phyloP scores from a whole-genome alignment of 2,329 filamentous ascomycete species.

The Botrytis medusae region DNA sequence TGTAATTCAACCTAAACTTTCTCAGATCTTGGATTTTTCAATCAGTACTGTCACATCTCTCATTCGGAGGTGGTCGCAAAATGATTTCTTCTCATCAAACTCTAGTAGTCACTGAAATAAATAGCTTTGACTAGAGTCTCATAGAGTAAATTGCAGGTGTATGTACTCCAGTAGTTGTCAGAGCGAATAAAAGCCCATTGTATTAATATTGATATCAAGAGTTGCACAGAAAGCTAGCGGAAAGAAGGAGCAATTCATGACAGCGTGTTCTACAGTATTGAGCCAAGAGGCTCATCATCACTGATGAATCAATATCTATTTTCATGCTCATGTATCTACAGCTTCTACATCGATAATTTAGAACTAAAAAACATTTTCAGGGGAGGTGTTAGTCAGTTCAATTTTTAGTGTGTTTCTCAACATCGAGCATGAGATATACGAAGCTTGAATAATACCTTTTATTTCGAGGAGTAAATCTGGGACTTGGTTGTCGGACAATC shows the following conservation, averaged over 20 bases:
- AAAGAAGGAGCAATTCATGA: background rate
- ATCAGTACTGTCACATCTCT: background rate
- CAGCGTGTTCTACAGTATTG: background rate
- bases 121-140: background rate
- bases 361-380: background rate
- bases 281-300: no score
- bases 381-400: rapidly evolving
- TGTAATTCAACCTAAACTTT: background rate
- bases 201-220: no score
- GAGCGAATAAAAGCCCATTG: no score
- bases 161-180: no score
- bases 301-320: background rate
- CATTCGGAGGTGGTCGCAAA: background rate
- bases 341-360: background rate
- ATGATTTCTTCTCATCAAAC: background rate
- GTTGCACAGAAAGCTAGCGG: background rate
- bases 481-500: background rate
- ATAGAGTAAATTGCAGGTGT: background rate
- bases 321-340: background rate
- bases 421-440: background rate
- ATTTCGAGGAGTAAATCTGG: background rate
- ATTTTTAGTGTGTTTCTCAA: background rate
- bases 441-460: background rate
- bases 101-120: background rate
- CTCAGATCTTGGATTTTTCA: background rate